phyloP scores from a whole-genome alignment of 2,329 filamentous ascomycete genomes.

The Domatiomyces catenatus region DNA sequence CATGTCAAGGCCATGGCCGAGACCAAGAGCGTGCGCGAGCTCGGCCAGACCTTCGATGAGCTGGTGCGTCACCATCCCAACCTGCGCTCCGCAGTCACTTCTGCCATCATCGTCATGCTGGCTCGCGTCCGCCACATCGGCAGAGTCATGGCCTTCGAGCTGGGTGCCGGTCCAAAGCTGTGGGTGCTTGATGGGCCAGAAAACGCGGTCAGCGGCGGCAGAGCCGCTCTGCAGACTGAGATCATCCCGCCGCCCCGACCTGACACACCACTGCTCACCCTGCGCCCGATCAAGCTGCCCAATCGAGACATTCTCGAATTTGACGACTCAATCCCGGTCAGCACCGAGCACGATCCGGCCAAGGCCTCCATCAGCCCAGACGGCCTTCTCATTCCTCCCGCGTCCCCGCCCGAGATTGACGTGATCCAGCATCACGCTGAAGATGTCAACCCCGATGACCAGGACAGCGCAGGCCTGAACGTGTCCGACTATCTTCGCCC shows the following conservation, averaged over 20 bases:
- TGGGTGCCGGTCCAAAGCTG: constrained; percentile 66
- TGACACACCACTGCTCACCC: constrained; percentile 4
- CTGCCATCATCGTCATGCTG: constrained; percentile 79
- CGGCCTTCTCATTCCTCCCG: not conserved
- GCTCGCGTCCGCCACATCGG: constrained; percentile 63
- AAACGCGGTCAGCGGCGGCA: constrained; percentile 43
- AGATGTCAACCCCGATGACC: constrained; percentile 21
- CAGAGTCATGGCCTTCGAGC: constrained; percentile 49
- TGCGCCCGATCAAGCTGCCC: constrained; percentile 19
- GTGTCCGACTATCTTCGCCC: constrained; percentile 60
- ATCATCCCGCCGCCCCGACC: constrained; percentile 6
- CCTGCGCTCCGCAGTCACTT: constrained; percentile 63
- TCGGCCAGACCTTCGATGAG: constrained; percentile 84
- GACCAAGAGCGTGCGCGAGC: constrained; percentile 51
- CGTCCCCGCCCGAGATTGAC: not conserved
- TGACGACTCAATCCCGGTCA: constrained; percentile 6
- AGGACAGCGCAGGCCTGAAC: constrained; percentile 35
- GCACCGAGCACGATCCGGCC: constrained; percentile 2
- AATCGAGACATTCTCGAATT: constrained; percentile 23
- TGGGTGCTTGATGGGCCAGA: constrained; percentile 44
- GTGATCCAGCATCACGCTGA: not conserved
- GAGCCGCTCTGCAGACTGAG: constrained; percentile 11
- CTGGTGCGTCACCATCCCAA: constrained; percentile 82
- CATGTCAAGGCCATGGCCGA: constrained; percentile 83
- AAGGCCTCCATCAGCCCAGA: not conserved